Base-by-base conservation (phyloP, 495 filamentous ascomycete genomes). In the Penicillium verhagenii region DNA sequence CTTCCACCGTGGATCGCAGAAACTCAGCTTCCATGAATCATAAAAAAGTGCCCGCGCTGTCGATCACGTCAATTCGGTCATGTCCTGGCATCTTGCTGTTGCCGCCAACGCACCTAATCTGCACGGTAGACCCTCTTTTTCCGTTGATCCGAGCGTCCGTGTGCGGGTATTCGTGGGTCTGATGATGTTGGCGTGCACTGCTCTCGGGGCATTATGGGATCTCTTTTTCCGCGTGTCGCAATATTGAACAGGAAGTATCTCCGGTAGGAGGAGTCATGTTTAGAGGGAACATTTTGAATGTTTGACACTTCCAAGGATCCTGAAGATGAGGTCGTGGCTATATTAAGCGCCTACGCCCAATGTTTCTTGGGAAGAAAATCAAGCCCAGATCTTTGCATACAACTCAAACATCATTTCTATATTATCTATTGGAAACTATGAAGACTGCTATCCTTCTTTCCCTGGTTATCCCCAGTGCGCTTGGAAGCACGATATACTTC, bases 401-500 rank as follows among this genome's bases (percentile, higher is more conserved):
- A n/a, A n/a, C n/a, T n/a, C n/a, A n/a, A n/a, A 21, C 0, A 19
- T 7, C n/a, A 19, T 42, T 42, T 42, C 11, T 11, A 21, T 6
- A 19, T n/a, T 45, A 14, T 21, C 9, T 26, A 13, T 19, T 26
- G 14, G 3, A 14, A 56, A 46, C 26, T 24, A 73, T 73, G 67
- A 70, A 67, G 57, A 52, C 58, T 21, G 40, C 59, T 14, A 31
- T 57, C 1, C 19, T 69, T 6, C 49, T 64, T 35, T 57, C 67
- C 16, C 42, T 52, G 7, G 39, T 68, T 14, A 49, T 71, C 5
- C 69, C 71, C 24, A 54, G 56, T 44, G 57, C 56, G 10, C 57
- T 72, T 26, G 65, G 62, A 14, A 51, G 66, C 9, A 77, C 69
- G 0, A 62, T 84, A 52, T 84, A 83, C 60, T 69, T 84, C 1